Evolutionary conservation across 805 yeast species (phyloP), one percentile per base, ranked within the genome.

Genomic region (Ogataea glucozyma): DNA sequence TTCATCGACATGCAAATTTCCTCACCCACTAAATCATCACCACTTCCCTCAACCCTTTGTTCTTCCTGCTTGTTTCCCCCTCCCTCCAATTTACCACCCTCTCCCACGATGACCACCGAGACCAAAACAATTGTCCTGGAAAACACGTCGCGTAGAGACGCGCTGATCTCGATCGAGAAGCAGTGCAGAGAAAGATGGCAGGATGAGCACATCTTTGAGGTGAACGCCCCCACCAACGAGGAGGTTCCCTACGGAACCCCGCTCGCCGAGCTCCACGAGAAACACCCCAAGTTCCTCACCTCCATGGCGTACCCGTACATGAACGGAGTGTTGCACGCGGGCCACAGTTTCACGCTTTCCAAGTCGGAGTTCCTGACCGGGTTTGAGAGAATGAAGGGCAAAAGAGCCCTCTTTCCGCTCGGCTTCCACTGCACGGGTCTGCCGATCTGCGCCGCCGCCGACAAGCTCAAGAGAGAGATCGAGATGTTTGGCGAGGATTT

Each of bases 371-470:
- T 84, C 63, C 83, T 90, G 34, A 75, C 86, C 43, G 98, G 98
- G 42, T 93, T 85, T 62, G 96, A 93, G 72, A 82, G 97, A 70
- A 85, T 93, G 91, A 77, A 77, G 60, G 98, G 97, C 53, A 88
- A 85, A 69, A 78, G 85, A 57, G 96, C 97, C 26, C 72, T 90
- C 48, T 93, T 88, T 71, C 98, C 99, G 39, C 76, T 93, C 44
- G 99, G 99, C 38, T 93, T 91, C 84, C 99, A 93, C 70, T 93
- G 99, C 78, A 93, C 99, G 26, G 99, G 99, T 75, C 85, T 93
- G 97, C 98, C 99, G 41, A 93, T 93, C 65, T 76, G 81, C 63
- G 91, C 98, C 21, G 78, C 96, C 59, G 98, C 99, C 38, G 99
- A 91, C 70, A 91, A 93, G 70, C 76, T 93, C 61, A 80, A 79